Percentiles rank a stretch among this genome's conserved stretches.
Conservation (phyloP, 768 basidiomycete genomes). For the Leccinum subgranulosum region DNA sequence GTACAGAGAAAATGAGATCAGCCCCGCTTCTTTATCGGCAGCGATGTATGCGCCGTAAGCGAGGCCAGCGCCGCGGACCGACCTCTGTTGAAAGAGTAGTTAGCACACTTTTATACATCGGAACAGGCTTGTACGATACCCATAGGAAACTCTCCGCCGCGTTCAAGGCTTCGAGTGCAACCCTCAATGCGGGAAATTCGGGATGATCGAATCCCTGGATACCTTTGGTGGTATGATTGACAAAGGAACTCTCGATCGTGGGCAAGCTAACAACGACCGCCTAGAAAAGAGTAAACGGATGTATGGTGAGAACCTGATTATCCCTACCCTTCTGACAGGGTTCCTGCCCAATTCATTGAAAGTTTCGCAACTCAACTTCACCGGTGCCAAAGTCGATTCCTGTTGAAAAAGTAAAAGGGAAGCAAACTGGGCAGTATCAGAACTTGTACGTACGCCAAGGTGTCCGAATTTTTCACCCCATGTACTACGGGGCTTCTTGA, state of each 20-base stretch:
- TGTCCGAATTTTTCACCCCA: conserved; percentile 71
- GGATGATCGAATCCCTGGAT: conserved; percentile 78
- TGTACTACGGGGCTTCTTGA: conserved; percentile 67
- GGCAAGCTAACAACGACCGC: conserved; percentile 86
- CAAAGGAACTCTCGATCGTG: conserved; percentile 92
- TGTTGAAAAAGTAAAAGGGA: conserved; percentile 20
- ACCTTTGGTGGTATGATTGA: conserved; percentile 71
- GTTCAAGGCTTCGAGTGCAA: conserved; percentile 86
- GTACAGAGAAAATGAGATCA: conserved; percentile 74
- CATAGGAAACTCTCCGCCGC: conserved; percentile 94
- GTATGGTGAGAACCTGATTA: background rate
- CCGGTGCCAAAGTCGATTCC: conserved; percentile 56
- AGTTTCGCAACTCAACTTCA: conserved; percentile 64
- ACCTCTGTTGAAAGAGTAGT: conserved; percentile 48
- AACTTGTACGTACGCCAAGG: conserved; percentile 50
- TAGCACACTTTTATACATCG: conserved; percentile 4
- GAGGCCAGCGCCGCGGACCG: conserved; percentile 90
- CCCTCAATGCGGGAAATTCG: conserved; percentile 78
- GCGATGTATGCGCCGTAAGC: conserved; percentile 87
- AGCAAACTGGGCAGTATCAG: background rate
- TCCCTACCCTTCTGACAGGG: conserved; percentile 63
- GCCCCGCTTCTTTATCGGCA: conserved; percentile 74
- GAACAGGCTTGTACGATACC: conserved; percentile 42
- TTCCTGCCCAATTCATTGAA: conserved; percentile 73
- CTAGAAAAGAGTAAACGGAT: conserved; percentile 35